phyloP scores from a whole-genome alignment of 2,329 filamentous ascomycete genomes.

The Xylariaceae sp. region DNA sequence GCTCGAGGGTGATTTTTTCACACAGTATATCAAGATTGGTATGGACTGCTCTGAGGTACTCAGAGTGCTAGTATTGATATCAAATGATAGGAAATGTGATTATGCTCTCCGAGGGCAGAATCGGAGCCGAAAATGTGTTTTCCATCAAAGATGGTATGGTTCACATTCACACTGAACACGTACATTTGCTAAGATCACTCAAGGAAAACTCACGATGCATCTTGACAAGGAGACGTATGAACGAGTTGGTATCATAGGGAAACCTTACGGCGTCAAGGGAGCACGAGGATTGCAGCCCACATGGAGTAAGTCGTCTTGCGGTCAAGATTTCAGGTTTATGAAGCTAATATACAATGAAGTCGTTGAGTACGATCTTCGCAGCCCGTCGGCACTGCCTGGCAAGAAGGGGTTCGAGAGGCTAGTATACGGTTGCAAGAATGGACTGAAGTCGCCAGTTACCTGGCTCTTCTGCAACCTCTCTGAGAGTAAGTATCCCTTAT shows the following conservation, averaged over 20 bases:
- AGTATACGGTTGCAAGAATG: slow-evolving; percentile 71
- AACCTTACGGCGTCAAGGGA: slow-evolving; percentile 55
- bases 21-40: slow-evolving; percentile 78
- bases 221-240: slow-evolving; percentile 80
- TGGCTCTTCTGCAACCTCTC: slow-evolving; percentile 74
- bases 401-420: slow-evolving; percentile 79
- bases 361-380: slow-evolving; percentile 69
- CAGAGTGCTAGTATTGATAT: background rate
- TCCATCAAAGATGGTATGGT: slow-evolving; percentile 60
- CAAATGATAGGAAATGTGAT: slow-evolving; percentile 61
- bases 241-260: slow-evolving; percentile 71
- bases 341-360: slow-evolving; percentile 44
- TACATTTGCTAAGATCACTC: slow-evolving; percentile 1
- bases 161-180: background rate
- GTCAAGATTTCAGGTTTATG: background rate
- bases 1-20: slow-evolving; percentile 71
- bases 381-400: slow-evolving; percentile 71
- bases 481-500: slow-evolving; percentile 37
- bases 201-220: slow-evolving; percentile 65
- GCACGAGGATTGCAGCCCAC: slow-evolving; percentile 58
- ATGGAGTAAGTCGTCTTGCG: slow-evolving; percentile 54
- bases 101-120: slow-evolving; percentile 76
- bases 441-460: slow-evolving; percentile 58
- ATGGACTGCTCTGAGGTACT: slow-evolving; percentile 16
- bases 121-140: slow-evolving; percentile 67